Base-by-base conservation (phyloP, 768 basidiomycete species). In the Auricularia auricula-judae region DNA sequence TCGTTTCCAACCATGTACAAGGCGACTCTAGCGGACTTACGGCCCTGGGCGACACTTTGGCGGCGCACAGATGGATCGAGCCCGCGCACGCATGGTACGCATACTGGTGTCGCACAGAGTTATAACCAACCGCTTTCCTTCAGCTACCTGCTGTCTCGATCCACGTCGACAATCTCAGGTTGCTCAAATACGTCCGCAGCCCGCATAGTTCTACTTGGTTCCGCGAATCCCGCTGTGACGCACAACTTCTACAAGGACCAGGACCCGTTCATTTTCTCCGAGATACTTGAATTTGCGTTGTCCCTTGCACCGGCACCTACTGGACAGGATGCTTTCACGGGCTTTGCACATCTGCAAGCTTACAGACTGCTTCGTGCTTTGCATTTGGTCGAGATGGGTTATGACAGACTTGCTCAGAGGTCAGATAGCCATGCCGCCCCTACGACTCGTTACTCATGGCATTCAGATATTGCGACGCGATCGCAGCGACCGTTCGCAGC, bases 1-100 rank as follows among this genome's bases (percentile, higher is more conserved):
- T 96, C 63, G 70, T 93, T 23, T 85, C 87, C 34, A 90, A 85
- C 63, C 84, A 85, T n/a, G 73, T 84, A 68, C 74, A 83, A 0
- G 91, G 94, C 64, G 82, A 85, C 59, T 86, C 88, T 0, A 81
- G 86, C 12, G 86, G 91, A 16, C 71, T 98, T 63, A 89, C 91
- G 35, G 82, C 88, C 14, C 81, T 99, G 1, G 96, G 94, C 44
- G 92, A 96, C 71, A 85, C 84, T 67, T 79, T 99, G n/a, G 72
- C 78, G 14, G 77, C 83, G 3, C 85, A 87, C 68, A 81, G 88
- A 39, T 86, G 90, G 76, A 75, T 84, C 8, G 88, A 94, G 68
- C 93, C 94, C 18, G 93, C 93, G 29, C 95, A 98, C 78, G 84
- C 80, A 65, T 99, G 97, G 96, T 98, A 70, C 67, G 87, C 77